phyloP scores from a whole-genome alignment of 1,284 basidiomycete genomes.

The Pseudozyma sp. region DNA sequence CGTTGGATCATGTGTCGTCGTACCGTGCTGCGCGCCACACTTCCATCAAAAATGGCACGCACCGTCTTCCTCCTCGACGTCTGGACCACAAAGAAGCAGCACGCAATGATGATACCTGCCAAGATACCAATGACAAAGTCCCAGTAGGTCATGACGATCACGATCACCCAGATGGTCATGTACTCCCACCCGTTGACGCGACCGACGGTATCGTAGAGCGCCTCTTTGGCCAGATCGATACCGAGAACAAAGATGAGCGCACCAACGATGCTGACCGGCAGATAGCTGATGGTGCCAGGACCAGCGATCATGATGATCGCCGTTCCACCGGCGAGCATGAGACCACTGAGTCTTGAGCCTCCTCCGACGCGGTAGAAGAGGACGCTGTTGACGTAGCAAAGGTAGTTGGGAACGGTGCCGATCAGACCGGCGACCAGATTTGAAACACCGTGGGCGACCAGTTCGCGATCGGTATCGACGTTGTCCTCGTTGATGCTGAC shows the following conservation, averaged over 20 bases:
- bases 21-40: slow-evolving; percentile 80
- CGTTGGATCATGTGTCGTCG: slow-evolving; percentile 87
- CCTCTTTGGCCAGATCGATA: slow-evolving; percentile 90
- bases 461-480: slow-evolving; percentile 90
- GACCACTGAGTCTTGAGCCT: slow-evolving; percentile 82
- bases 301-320: slow-evolving; percentile 82
- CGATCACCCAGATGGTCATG: slow-evolving; percentile 72
- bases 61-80: slow-evolving; percentile 77
- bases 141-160: slow-evolving; percentile 78
- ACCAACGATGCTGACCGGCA: slow-evolving; percentile 72
- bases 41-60: slow-evolving; percentile 64
- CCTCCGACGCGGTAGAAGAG: slow-evolving; percentile 93
- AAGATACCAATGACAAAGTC: slow-evolving; percentile 90
- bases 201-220: slow-evolving; percentile 92
- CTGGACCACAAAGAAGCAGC: slow-evolving; percentile 95
- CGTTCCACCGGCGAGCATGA: slow-evolving; percentile 85
- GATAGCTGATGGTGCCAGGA: slow-evolving; percentile 72
- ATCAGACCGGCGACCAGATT: slow-evolving; percentile 84
- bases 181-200: slow-evolving; percentile 75
- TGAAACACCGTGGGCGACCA: slow-evolving; percentile 91
- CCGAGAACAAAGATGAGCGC: slow-evolving; percentile 95
- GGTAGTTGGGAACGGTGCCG: slow-evolving; percentile 78
- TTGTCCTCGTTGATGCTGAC: slow-evolving; percentile 90
- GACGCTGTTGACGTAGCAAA: slow-evolving; percentile 70
- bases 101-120: slow-evolving; percentile 90